Evolutionary conservation across 495 filamentous ascomycete genomes (phyloP), one percentile per base, ranked within the genome.

Genomic region (Tricharina praecox): DNA sequence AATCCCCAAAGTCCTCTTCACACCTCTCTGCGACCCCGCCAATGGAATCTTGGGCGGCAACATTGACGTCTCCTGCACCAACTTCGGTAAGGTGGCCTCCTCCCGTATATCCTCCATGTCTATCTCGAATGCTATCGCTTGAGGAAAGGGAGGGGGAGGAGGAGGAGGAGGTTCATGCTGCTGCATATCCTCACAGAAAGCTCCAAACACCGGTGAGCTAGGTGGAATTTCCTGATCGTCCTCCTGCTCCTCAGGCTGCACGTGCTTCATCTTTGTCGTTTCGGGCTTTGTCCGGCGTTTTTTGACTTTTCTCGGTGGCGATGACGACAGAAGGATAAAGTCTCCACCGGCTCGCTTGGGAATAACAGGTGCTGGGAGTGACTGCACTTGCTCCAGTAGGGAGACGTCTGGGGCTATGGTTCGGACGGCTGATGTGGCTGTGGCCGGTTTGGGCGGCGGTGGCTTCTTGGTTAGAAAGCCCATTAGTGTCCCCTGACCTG

Each of bases 401-500:
- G 63, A 57, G 56, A 60, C 58, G 45, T 61, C 62, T 65, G 62
- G 56, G 54, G 56, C 63, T 38, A 43, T 58, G 19, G 39, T 55
- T 36, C 54, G 62, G 2, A 56, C 49, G 40, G 61, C 60, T 52
- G 61, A 58, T 61, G 56, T 62, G 41, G 60, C 68, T 30, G 72
- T 66, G 11, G 60, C 66, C 2, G 20, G 9, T 20, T n/a, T 15
- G 37, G 20, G 15, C 10, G 37, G 37, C 13, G 54, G 35, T 4
- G 41, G 41, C 24, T 51, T 54, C 20, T 63, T 62, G 1, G 46
- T 54, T 30, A 74, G 66, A 52, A 74, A 73, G 28, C 48, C 63
- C 15, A 61, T 61, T 21, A 76, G 58, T 23, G 58, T 71, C 1
- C 68, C 66, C 56, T 76, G 71, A 1, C 64, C 63, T 40, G 57